Conservation (phyloP, 2,329 filamentous ascomycete species). For the Didymella arachidicola region DNA sequence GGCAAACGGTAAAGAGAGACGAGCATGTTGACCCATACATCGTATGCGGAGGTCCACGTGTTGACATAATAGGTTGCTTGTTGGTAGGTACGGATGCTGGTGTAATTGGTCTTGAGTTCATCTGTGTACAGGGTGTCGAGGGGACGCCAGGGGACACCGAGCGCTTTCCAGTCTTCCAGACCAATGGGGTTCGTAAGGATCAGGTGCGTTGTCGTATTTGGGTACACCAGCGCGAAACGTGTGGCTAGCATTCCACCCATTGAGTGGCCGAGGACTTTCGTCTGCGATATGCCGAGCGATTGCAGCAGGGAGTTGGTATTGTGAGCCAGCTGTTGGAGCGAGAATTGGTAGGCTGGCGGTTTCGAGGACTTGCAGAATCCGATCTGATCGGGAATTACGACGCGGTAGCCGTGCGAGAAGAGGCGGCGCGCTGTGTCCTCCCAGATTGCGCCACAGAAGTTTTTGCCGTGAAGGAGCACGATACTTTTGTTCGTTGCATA, state of each 20-base stretch:
- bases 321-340: slow-evolving; percentile 59
- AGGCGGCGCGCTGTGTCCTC: slow-evolving; percentile 57
- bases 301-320: slow-evolving; percentile 61
- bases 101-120: slow-evolving; percentile 36
- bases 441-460: slow-evolving; percentile 65
- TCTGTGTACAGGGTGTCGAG: slow-evolving; percentile 30
- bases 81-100: slow-evolving; percentile 38
- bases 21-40: slow-evolving; percentile 65
- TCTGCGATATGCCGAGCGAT: slow-evolving; percentile 54
- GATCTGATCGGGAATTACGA: slow-evolving; percentile 63
- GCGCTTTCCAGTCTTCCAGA: slow-evolving; percentile 61
- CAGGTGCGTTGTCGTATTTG: slow-evolving; percentile 53
- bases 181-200: slow-evolving; percentile 63
- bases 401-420: slow-evolving; percentile 57
- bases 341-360: slow-evolving; percentile 61
- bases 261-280: slow-evolving; percentile 63
- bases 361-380: slow-evolving; percentile 67
- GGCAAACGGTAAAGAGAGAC: slow-evolving; percentile 60
- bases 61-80: slow-evolving; percentile 42
- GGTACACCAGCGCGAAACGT: slow-evolving; percentile 62
- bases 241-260: slow-evolving; percentile 64
- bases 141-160: slow-evolving; percentile 36
- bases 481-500: slow-evolving; percentile 53
- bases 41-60: slow-evolving; percentile 60
- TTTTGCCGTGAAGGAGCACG: slow-evolving; percentile 63